Evolutionary conservation across 2,329 filamentous ascomycete genomes (phyloP), one percentile per base, ranked within the genome.

Genomic region (Fusarium sp.): DNA sequence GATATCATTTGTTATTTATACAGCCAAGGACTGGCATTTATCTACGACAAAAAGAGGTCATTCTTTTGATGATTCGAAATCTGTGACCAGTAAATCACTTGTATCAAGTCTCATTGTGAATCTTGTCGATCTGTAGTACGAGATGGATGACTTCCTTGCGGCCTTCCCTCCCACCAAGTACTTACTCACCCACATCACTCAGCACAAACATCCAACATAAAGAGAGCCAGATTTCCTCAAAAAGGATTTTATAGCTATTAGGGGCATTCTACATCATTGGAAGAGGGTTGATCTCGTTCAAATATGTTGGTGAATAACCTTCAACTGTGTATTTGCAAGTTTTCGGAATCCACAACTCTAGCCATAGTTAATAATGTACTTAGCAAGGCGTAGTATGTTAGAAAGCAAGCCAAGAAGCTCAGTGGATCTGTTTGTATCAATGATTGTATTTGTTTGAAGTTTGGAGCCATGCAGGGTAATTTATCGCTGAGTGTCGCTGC

Each of bases 1-100:
- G 67, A 72, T 74, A 69, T 74, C 63, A 65, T 42, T 54, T 58
- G 59, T 59, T 74, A 50, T 57, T 61, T 65, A 57, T 52, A 65
- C 59, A 52, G 37, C 59, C 64, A 46, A 62, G 33, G 43, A 44
- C 58, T 28, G 67, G 53, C 40, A 59, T 59, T n/a, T 21, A 47
- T 33, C 44, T 54, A 54, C 42, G 18, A 68, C 37, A 72, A 53
- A 65, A 69, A 40, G 59, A 64, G 61, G 63, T 60, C 50, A 23
- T n/a, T 53, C 32, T 35, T 37, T 44, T 23, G 6, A 33, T 38
- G 10, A 25, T 21, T 11, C 23, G 15, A n/a, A 28, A 9, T 54
- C 6, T n/a, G 21, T 38, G 16, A n/a, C 23, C 23, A 30, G 16
- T 18, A 18, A 19, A 59, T 13, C 6, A 23, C 21, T 12, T 16